Conservation (phyloP, 805 yeast genomes). For the Zygoascus bituminiphila region DNA sequence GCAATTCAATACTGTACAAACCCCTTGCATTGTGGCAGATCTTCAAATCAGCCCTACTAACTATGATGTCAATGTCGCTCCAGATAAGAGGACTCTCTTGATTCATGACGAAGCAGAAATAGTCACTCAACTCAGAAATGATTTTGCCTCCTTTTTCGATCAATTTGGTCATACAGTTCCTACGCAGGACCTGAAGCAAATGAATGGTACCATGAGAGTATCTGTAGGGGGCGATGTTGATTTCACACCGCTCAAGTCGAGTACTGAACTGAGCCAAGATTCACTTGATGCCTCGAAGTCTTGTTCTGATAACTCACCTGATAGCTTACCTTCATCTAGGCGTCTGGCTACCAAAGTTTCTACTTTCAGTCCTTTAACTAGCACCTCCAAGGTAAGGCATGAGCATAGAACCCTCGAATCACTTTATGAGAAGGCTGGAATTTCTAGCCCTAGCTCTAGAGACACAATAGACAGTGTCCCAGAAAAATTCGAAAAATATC, state of each 20-base stretch:
- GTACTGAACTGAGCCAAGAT: too few relatives aligned
- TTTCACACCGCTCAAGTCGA: too few relatives aligned
- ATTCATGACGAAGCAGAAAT: conserved; percentile 59
- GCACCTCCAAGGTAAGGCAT: background rate
- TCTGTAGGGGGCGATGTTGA: too few relatives aligned
- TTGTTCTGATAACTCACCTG: too few relatives aligned
- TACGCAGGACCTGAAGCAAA: background rate
- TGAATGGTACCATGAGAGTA: too few relatives aligned
- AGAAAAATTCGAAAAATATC: background rate
- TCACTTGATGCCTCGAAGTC: too few relatives aligned
- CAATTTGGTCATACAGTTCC: conserved; percentile 33
- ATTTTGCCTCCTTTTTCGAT: conserved; percentile 42
- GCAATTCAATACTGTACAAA: conserved; percentile 61
- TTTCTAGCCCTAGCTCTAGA: background rate
- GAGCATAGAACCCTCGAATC: background rate
- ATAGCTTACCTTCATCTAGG: too few relatives aligned
- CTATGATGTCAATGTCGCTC: conserved; percentile 81
- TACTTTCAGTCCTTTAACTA: too few relatives aligned
- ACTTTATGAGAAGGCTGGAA: background rate
- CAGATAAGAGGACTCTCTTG: conserved; percentile 73
- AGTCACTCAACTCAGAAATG: conserved; percentile 45
- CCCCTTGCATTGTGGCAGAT: conserved; percentile 61
- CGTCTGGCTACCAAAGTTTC: too few relatives aligned
- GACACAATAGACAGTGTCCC: background rate
- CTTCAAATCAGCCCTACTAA: conserved; percentile 39